Base-by-base conservation (phyloP, 2,329 filamentous ascomycete genomes). In the Fusarium keratoplasticum region DNA sequence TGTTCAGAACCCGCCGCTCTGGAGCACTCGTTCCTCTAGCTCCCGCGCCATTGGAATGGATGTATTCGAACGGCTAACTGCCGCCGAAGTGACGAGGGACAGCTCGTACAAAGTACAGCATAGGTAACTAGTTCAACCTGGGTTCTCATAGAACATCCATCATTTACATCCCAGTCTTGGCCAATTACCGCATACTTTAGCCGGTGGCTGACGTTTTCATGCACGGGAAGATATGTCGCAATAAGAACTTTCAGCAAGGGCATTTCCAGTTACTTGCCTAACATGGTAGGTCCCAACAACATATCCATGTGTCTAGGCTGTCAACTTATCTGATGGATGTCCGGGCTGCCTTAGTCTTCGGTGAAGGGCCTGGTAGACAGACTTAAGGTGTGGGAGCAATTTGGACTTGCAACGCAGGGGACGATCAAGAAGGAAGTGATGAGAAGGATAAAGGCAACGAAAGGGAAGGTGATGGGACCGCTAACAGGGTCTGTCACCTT, bases 271-370 rank as follows among this genome's bases (percentile, higher is more conserved):
- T 58, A 63, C 65, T 74, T 72, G 40, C 72, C 72, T 47, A 74
- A 74, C 68, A 47, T 13, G 61, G 72, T 55, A 74, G 69, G 64
- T 64, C 60, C 47, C 33, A 58, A 38, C 33, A 59, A 36, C 55
- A 31, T 52, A 61, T 47, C 35, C 52, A 52, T 69, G 42, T 47
- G 42, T 47, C 22, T 9, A 47, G 68, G 62, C 69, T 66, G 71
- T 69, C 58, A 66, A 61, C 68, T 61, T 72, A 25, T 60, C 52
- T 71, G 67, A 50, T 68, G 67, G 71, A 57, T 61, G 55, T 27
- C 67, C 52, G 71, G 67, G 61, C 71, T 71, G 61, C 55, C 63
- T 69, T 67, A 54, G 71, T 61, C 31, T 54, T 61, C 20, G 61
- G 62, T 64, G 60, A 57, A 29, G 44, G 66, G 31, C 71, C 71